Base-by-base conservation (phyloP, 306 rosid genomes). In the Abrus precatorius region DNA sequence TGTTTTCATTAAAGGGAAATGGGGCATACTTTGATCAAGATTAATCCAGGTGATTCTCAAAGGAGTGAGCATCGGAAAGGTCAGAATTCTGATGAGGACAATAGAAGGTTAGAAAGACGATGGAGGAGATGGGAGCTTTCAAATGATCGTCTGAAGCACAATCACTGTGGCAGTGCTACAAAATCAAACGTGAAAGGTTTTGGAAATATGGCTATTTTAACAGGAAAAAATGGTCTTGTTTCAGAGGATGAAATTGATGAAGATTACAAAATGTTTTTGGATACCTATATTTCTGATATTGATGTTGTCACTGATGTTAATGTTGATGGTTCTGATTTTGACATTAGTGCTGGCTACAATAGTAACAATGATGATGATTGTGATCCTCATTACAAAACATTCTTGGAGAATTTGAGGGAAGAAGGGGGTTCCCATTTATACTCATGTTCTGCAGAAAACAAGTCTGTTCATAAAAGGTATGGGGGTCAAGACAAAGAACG, bases 121-220 rank as follows among this genome's bases (percentile, higher is more conserved):
- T 80, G 43, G 89, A 92, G 44, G 84, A 84, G 94, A 83, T 5
- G 54, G 49, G 86, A 72, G 80, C 12, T n/a, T 47, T 45, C 64
- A 9, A 63, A 40, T 63, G 54, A 34, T 14, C 27, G 3, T 28
- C 32, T 5, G n/a, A 29, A 55, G 33, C 82, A 6, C n/a, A 38
- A 76, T 30, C 7, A 30, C 36, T 12, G 11, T 70, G 52, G 7
- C 74, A 9, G 64, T 43, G 56, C 71, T 83, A 57, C 53, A 44
- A 72, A 28, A 64, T 65, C 29, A 65, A 9, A 34, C 38, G 49
- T 9, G 9, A 77, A 55, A 71, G 62, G 34, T 47, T 8, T 11
- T 41, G 30, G 49, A 60, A 27, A 47, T 38, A 40, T 13, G 29
- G 3, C 32, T 1, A 38, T 28, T 70, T 82, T 14, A 55, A 27